These are phyloP conservation scores for Anisogramma anomala DNA, from an alignment of 2,329 filamentous ascomycete species.

Conservation along the genomic window DNA sequence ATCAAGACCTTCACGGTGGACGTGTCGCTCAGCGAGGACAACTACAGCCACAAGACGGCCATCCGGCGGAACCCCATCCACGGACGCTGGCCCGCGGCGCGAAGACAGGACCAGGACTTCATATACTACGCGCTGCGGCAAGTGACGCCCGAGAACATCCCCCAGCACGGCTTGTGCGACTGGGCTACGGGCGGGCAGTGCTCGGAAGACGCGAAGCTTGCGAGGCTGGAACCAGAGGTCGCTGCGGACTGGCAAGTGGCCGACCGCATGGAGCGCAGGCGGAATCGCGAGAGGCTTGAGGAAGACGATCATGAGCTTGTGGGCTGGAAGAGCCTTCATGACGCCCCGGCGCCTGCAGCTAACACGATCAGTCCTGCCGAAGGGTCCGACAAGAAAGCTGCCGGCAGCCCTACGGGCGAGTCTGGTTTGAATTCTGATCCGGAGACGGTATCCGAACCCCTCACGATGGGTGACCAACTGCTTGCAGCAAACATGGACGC, in stretches of 20 bases:
- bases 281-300: background rate
- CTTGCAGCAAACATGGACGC: background rate
- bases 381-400: background rate
- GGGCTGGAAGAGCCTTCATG: background rate
- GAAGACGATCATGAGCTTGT: background rate
- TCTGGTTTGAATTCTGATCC: no score
- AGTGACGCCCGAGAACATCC: constrained; percentile 29
- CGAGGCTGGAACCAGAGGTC: constrained; percentile 13
- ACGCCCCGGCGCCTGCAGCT: background rate
- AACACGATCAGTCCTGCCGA: background rate
- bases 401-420: no score
- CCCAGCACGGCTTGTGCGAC: constrained; percentile 29
- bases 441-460: background rate
- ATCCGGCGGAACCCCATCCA: constrained; percentile 28
- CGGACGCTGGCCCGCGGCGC: constrained; percentile 30
- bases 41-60: constrained; percentile 31
- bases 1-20: constrained; percentile 31
- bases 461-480: background rate
- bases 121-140: constrained; percentile 27
- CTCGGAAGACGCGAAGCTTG: constrained; percentile 14
- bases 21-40: constrained; percentile 28
- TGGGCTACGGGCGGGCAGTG: constrained; percentile 27
- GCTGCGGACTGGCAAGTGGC: constrained; percentile 7
- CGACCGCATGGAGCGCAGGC: constrained; percentile 9
- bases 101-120: constrained; percentile 20